Base-by-base conservation (phyloP, 2,329 filamentous ascomycete genomes). In the Metarhizium album region DNA sequence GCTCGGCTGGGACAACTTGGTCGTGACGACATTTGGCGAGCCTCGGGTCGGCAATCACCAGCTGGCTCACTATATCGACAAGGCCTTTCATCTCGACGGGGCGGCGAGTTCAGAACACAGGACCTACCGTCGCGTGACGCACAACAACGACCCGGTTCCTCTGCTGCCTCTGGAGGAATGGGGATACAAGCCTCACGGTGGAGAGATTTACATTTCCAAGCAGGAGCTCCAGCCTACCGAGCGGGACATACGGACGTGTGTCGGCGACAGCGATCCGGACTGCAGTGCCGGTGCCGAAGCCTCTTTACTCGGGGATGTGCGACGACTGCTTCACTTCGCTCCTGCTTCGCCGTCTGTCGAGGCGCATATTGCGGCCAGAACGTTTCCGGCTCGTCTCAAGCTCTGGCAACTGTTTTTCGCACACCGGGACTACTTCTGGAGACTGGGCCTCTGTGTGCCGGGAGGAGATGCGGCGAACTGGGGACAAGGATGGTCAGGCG, bases 351-450 rank as follows among this genome's bases (percentile, higher is more conserved):
- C 54, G 11, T 52, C 68, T 9, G 51, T 54, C 13, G 40, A 56
- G 16, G 60, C 60, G 18, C 55, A 58, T 48, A 50, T 53, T 22
- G 50, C 57, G 38, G 52, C 54, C 20, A 56, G 83, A 14, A 83
- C 68, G 74, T 79, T 71, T 67, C 83, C 60, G 63, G 76, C 57
- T 60, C 66, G 78, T 67, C 65, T 90, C 59, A 87, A 85, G 65
- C 76, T 94, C n/a, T 95, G 91, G 89, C 82, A 95, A 68, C 71
- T 96, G 7, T 84, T 97, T 62, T 95, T 94, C 67, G 87, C 90
- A 1, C 93, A 98, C 69, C 75, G 93, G 38, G 93, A 98, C 70
- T 98, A 98, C 67, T 97, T 98, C 68, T 95, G 89, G 87, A 78
- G 93, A 51, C 67, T 98, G 49, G 93, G 93, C 0, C 71, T 97